Evolutionary conservation across 202 grass and related monocot species (phyloP), one percentile per base, ranked within the genome.

Genomic region (Hordeum pubiflorum): DNA sequence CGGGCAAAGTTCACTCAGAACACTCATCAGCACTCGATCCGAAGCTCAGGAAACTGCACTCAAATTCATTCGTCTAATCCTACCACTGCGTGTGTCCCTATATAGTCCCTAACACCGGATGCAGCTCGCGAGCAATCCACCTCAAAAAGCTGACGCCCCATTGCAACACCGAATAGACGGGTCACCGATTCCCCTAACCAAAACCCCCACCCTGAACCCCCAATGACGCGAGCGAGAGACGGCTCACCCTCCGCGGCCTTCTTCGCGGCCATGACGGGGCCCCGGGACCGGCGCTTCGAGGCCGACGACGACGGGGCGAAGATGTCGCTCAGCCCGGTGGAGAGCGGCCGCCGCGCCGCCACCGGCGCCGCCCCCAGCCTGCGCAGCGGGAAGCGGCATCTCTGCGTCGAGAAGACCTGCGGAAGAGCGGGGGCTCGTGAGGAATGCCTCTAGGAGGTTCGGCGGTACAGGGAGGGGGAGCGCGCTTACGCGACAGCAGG

Each of bases 231-330:
- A 34, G 27, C 36, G 43, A 43, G 34, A 11, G 43, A 46, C 62
- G 17, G 54, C 82, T 73, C 81, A 97, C 94, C 94, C 84, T 93
- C 57, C 33, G 88, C 84, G 23, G 88, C 88, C 84, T 93, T 97
- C 89, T 97, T 94, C 48, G 92, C 94, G 2, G 92, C 90, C 94
- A 97, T 97, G 39, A 94, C 79, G 3, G 94, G 94, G 1, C 94
- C 94, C 24, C 94, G 80, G 41, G 90, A 91, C 37, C 94, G 86
- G 56, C 94, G 76, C 56, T 93, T 97, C 9, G 92, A 97, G n/a
- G 43, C 40, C 69, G 69, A 50, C 22, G 68, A 72, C 38, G 78
- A 73, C 6, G 77, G 69, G 56, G 67, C 41, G 36, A 74, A 80
- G 10, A 63, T 80, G 2, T 87, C 86, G 9, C 72, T 64, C 13